Evolutionary conservation across 176 grass and related monocot genomes (phyloP).

Genomic region (Juncus inflexus): DNA sequence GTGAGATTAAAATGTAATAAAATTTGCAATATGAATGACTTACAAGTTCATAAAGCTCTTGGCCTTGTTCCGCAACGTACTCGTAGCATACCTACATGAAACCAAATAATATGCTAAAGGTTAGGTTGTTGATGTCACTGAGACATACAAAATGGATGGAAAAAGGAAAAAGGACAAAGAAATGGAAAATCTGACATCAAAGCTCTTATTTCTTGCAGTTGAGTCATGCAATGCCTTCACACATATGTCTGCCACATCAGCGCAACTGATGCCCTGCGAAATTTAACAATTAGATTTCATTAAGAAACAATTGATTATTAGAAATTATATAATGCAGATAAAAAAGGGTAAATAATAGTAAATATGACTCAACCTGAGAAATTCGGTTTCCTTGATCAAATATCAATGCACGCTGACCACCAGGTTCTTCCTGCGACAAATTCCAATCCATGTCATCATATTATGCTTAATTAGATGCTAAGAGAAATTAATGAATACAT

Average conservation of each 20-base stretch:
- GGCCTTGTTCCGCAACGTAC: slow-evolving; percentile 75
- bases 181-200: slow-evolving; percentile 66
- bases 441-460: slow-evolving; percentile 9
- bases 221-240: slow-evolving; percentile 97
- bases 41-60: slow-evolving; percentile 89
- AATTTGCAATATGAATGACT: slow-evolving; percentile 24
- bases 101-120: neutral
- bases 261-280: slow-evolving; percentile 87
- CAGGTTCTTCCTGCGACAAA: slow-evolving; percentile 81
- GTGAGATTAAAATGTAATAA: neutral
- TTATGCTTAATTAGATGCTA: neutral
- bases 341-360: slow-evolving; percentile 2
- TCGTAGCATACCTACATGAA: slow-evolving; percentile 76
- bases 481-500: slow-evolving; percentile 8
- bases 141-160: neutral
- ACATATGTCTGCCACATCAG: slow-evolving; percentile 96
- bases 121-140: no score
- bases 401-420: slow-evolving; percentile 89
- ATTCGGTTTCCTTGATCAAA: slow-evolving; percentile 98
- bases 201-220: slow-evolving; percentile 97
- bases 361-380: slow-evolving; percentile 52
- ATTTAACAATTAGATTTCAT: slow-evolving; percentile 7
- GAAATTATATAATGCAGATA: neutral
- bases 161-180: neutral
- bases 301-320: slow-evolving; percentile 4